phyloP scores from a whole-genome alignment of 768 basidiomycete genomes.

The Pisolithus sp. region DNA sequence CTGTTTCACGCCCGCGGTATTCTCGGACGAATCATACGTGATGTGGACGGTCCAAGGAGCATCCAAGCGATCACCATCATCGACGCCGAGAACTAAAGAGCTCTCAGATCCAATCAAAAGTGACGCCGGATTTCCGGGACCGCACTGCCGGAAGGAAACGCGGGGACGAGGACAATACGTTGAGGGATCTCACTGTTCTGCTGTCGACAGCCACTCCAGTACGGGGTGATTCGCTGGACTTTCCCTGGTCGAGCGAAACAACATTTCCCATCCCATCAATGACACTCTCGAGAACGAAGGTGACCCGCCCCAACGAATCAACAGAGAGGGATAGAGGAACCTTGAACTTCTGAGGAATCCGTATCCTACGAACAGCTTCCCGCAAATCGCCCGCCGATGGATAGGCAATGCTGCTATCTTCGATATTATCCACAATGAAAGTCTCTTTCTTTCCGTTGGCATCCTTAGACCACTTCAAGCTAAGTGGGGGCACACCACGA shows the following conservation, averaged over 20 bases:
- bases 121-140: conserved; percentile 60
- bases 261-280: conserved; percentile 79
- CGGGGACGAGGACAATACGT: conserved; percentile 67
- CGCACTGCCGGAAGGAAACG: conserved; percentile 69
- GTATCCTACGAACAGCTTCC: conserved; percentile 16
- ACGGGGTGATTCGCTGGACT: conserved; percentile 10
- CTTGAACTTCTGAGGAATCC: conserved; percentile 48
- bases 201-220: conserved; percentile 31
- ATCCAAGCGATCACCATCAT: conserved; percentile 54
- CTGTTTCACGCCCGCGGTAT: conserved; percentile 39
- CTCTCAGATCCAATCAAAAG: conserved; percentile 68
- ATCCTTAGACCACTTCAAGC: conserved; percentile 69
- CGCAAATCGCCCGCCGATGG: conserved; percentile 20
- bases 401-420: conserved; percentile 42
- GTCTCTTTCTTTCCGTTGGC: conserved; percentile 60
- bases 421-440: conserved; percentile 81
- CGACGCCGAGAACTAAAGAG: conserved; percentile 45
- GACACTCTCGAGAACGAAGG: conserved; percentile 74
- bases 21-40: conserved; percentile 50
- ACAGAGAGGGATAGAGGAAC: conserved; percentile 66
- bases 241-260: conserved; percentile 39
- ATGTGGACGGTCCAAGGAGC: conserved; percentile 63
- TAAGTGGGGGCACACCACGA: conserved; percentile 69
- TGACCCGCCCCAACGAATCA: conserved; percentile 57
- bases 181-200: conserved; percentile 52